phyloP scores from a whole-genome alignment of 2,329 filamentous ascomycete species.

The Nemania sp. region DNA sequence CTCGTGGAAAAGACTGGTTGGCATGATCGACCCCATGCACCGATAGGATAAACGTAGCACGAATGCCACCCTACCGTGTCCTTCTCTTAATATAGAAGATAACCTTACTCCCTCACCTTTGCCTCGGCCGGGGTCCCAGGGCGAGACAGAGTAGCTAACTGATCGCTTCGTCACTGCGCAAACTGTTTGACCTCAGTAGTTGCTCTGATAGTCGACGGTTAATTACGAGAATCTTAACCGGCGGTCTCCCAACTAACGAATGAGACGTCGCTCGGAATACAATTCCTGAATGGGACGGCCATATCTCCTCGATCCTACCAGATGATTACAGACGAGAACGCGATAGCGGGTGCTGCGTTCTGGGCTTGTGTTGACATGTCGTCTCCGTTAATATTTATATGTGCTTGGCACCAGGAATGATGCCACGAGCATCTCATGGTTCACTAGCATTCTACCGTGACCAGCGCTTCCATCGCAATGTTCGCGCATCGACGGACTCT shows the following conservation, averaged over 20 bases:
- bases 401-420: conserved; percentile 6
- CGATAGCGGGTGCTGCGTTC: neutral
- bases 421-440: conserved; percentile 1
- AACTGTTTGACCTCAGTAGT: neutral
- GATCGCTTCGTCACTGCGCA: neutral
- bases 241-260: neutral
- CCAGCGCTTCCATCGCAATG: neutral
- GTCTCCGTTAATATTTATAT: neutral
- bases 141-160: neutral
- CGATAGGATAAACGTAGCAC: neutral
- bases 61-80: neutral
- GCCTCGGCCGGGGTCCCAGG: neutral
- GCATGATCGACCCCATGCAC: neutral
- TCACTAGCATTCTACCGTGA: neutral
- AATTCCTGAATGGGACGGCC: neutral
- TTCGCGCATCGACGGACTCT: neutral
- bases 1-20: too few relatives aligned
- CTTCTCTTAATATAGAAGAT: neutral
- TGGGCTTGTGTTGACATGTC: neutral
- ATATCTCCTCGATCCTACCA: neutral
- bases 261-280: neutral
- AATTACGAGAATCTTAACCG: conserved; percentile 20
- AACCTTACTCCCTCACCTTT: neutral
- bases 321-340: neutral
- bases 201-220: conserved; percentile 4